Conservation (phyloP, 2,329 filamentous ascomycete species). For the Epichloe sibirici region DNA sequence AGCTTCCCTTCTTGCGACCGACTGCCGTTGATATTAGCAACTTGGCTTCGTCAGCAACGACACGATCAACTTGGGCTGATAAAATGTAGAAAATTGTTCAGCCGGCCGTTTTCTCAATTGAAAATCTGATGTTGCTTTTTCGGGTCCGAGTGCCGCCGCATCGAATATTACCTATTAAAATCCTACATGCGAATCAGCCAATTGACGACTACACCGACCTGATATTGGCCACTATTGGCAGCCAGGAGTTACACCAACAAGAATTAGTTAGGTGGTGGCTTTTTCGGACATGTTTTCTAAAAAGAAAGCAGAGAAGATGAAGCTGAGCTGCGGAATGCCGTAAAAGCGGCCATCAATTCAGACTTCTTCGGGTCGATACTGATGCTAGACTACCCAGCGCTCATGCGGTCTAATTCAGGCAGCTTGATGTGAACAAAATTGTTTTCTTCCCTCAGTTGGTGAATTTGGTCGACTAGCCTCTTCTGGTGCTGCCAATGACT, state of each 20-base stretch:
- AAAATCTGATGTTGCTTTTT: neutral
- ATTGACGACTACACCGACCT: neutral
- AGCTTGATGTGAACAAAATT: neutral
- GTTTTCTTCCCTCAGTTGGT: neutral
- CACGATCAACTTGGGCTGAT: neutral
- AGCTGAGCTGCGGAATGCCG: constrained; percentile 3
- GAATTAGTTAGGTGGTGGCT: constrained; percentile 6
- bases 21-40: neutral
- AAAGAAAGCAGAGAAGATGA: neutral
- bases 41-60: neutral
- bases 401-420: neutral
- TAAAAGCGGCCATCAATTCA: neutral
- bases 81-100: neutral
- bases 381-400: neutral
- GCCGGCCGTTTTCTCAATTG: neutral
- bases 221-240: constrained; percentile 3
- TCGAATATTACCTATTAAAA: neutral
- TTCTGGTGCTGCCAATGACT: too few relatives aligned
- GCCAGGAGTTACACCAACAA: constrained; percentile 9
- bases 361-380: neutral
- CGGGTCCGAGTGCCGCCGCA: neutral
- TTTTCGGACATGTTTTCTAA: neutral
- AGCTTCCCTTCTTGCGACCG: neutral
- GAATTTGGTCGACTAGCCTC: neutral
- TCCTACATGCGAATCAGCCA: neutral